Evolutionary conservation across 768 basidiomycete genomes (phyloP).

Genomic region (Russula compacta): DNA sequence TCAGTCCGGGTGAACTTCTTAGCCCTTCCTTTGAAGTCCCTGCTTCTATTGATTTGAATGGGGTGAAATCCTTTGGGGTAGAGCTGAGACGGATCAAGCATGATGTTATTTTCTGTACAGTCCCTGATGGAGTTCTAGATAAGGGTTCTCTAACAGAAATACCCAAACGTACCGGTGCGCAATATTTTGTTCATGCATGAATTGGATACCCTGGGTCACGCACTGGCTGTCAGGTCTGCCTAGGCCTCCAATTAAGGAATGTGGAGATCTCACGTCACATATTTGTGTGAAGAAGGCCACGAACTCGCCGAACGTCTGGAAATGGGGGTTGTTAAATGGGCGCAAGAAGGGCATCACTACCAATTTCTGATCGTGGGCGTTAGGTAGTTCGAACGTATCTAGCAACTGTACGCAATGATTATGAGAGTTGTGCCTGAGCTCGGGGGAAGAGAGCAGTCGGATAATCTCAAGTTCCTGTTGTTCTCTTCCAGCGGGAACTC

Average conservation of each 20-base stretch:
- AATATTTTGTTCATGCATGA: conserved; percentile 22
- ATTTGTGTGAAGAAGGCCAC: conserved; percentile 16
- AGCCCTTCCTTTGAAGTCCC: conserved; percentile 21
- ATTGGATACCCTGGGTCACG: conserved; percentile 19
- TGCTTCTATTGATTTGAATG: conserved; percentile 2
- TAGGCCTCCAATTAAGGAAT: neutral
- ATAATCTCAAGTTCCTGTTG: conserved; percentile 1
- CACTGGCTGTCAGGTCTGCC: neutral
- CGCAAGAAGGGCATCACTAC: conserved; percentile 18
- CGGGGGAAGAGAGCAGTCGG: conserved; percentile 1
- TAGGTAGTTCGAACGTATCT: neutral
- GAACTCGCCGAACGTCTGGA: conserved; percentile 16
- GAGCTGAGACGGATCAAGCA: conserved; percentile 24
- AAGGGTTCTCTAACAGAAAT: neutral
- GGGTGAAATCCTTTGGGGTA: conserved; percentile 27
- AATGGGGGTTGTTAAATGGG: conserved; percentile 10
- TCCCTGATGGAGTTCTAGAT: neutral
- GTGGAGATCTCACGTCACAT: conserved; percentile 1
- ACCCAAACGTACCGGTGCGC: conserved; percentile 26
- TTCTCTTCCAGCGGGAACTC: neutral
- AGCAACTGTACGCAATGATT: conserved; percentile 17
- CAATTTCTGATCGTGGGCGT: neutral
- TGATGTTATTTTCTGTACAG: conserved; percentile 19
- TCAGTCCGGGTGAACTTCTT: conserved; percentile 26
- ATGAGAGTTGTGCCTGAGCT: neutral